A percentile compares a stretch with the other conserved stretches of the same genome.
phyloP scores from a whole-genome alignment of 306 rosid species.

The Pterocarpus macrocarpus region DNA sequence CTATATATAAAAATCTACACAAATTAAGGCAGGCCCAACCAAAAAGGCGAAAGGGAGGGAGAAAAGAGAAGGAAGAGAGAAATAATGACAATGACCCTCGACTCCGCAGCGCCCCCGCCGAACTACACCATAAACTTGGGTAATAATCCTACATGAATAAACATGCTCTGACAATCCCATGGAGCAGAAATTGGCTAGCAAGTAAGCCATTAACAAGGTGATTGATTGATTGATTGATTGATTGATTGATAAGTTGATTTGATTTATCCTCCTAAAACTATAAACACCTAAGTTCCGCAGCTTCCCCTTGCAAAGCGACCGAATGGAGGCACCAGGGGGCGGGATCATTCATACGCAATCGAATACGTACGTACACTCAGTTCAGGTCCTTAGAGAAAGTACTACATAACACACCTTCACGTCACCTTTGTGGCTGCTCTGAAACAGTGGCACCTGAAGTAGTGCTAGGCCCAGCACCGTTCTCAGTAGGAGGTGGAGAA shows the following conservation, averaged over 20 bases:
- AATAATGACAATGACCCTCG: slow-evolving; percentile 51
- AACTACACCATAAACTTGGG: slow-evolving; percentile 50
- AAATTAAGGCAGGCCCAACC: slow-evolving; percentile 37
- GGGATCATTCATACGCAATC: slow-evolving; percentile 58
- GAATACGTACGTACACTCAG: slow-evolving; percentile 54
- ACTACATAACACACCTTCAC: slow-evolving; percentile 47
- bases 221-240: slow-evolving; percentile 51
- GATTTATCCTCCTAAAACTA: slow-evolving; percentile 61
- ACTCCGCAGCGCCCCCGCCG: slow-evolving; percentile 46
- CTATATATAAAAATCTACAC: slow-evolving; percentile 47
- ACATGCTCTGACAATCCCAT: slow-evolving; percentile 48
- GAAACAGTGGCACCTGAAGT: slow-evolving; percentile 68
- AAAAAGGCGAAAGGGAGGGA: not conserved
- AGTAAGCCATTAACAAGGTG: slow-evolving; percentile 61
- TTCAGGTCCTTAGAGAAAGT: slow-evolving; percentile 50
- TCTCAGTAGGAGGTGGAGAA: slow-evolving; percentile 83
- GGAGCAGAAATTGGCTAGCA: slow-evolving; percentile 44
- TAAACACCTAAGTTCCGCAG: slow-evolving; percentile 61
- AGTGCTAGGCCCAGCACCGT: slow-evolving; percentile 92
- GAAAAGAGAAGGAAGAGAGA: too few species aligned
- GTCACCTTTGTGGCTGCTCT: slow-evolving; percentile 89
- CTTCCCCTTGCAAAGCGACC: slow-evolving; percentile 61
- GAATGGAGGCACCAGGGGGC: slow-evolving; percentile 57
- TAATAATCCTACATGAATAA: slow-evolving; percentile 54
- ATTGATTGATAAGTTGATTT: not conserved